Evolutionary conservation across 1,139 yeast genomes (phyloP).

Genomic region (Taphrina confusa): DNA sequence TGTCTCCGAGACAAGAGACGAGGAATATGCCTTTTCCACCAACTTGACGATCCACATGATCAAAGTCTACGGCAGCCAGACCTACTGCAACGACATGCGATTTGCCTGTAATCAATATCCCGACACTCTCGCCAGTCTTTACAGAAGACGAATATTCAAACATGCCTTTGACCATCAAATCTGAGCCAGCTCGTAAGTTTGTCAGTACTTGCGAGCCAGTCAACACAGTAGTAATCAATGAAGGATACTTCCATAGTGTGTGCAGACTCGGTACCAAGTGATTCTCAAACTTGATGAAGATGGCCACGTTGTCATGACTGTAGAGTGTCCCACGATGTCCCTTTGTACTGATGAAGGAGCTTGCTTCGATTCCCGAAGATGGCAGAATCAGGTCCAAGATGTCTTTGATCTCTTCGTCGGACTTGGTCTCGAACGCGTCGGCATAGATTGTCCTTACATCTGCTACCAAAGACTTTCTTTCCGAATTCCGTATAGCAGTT

Average conservation of each 20-base stretch:
- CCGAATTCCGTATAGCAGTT: slow-evolving; percentile 23
- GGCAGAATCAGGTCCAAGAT: slow-evolving; percentile 13
- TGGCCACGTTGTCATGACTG: neutral
- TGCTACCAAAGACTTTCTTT: slow-evolving; percentile 16
- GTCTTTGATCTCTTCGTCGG: slow-evolving; percentile 15
- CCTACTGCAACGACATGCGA: slow-evolving; percentile 22
- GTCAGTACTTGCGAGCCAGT: slow-evolving; percentile 19
- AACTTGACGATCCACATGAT: neutral
- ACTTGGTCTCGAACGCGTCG: slow-evolving; percentile 3
- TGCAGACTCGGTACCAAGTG: slow-evolving; percentile 16
- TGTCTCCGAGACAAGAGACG: slow-evolving; percentile 20
- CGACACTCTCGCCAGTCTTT: slow-evolving; percentile 19
- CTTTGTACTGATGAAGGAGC: slow-evolving; percentile 6
- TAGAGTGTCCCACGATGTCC: slow-evolving; percentile 17
- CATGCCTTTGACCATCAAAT: slow-evolving; percentile 29
- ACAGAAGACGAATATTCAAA: slow-evolving; percentile 16
- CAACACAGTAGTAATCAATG: slow-evolving; percentile 6
- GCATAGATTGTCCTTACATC: neutral
- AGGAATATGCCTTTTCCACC: slow-evolving; percentile 26
- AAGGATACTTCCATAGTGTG: slow-evolving; percentile 12
- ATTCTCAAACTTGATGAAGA: slow-evolving; percentile 10
- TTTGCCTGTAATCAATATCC: slow-evolving; percentile 5
- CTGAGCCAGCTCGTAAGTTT: slow-evolving; percentile 24
- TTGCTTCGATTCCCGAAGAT: slow-evolving; percentile 14
- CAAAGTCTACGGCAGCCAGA: slow-evolving; percentile 15